These are phyloP conservation scores for Brassica nigra DNA, from an alignment of 345 rosid species.

Conservation along the genomic window DNA sequence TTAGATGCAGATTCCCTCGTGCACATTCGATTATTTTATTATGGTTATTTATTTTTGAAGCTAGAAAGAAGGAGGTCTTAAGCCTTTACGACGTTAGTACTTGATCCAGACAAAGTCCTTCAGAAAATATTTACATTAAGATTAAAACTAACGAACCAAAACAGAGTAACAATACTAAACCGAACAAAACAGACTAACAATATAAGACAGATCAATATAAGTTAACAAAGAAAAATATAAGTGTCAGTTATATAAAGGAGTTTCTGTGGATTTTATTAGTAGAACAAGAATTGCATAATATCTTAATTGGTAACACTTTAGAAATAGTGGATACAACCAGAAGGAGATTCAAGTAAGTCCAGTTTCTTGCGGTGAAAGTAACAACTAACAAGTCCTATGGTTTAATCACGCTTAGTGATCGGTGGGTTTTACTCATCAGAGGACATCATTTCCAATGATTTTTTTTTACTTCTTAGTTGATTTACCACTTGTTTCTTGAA, in stretches of 20 bases:
- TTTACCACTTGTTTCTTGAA: background rate
- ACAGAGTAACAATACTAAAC: background rate
- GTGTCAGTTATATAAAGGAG: background rate
- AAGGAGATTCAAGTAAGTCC: background rate
- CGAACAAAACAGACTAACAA: background rate
- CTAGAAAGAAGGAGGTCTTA: background rate
- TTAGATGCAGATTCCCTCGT: background rate
- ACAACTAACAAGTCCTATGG: background rate
- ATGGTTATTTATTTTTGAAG: background rate
- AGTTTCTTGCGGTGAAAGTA: background rate
- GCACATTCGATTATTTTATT: background rate
- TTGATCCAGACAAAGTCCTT: background rate
- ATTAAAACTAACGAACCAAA: background rate
- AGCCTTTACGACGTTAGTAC: background rate
- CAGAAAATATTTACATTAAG: background rate
- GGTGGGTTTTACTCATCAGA: background rate
- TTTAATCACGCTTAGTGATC: background rate
- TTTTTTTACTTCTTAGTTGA: background rate
- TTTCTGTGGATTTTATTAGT: background rate
- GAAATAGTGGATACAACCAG: background rate
- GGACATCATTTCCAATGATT: background rate
- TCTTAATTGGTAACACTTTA: background rate
- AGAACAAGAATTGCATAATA: background rate
- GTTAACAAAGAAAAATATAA: background rate
- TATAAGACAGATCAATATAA: background rate